Base-by-base conservation (phyloP, 108 stramenopile species). In the Hondaea fermentalgiana region DNA sequence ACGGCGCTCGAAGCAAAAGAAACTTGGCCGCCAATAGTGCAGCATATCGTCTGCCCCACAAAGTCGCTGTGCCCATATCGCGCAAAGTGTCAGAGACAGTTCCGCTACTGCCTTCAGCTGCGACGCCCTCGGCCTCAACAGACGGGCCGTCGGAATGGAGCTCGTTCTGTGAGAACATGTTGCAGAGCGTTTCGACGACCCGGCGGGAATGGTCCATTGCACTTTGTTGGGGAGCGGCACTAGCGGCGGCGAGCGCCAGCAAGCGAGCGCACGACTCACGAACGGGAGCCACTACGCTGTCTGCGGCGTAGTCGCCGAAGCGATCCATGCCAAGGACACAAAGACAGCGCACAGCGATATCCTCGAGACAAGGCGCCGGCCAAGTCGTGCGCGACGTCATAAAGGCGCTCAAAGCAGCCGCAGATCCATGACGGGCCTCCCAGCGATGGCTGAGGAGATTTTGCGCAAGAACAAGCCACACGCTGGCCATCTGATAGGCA, bases 261-360 rank as follows among this genome's bases (percentile, higher is more conserved):
- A 83, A 23, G n/a, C 51, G 76, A 6, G 76, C 76, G 28, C 76
- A 83, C 23, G 76, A 53, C 28, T 83, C 76, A 6, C 76, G 45
- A 12, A 83, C 76, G 25, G 76, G 76, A 12, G 76, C 76, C n/a
- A 83, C 76, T 0, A 83, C 76, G 51, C 51, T 83, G 51, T 83
- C 76, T 55, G 45, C 76, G 6, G 76, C 76, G 51, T 83, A 83
- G 51, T 83, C 76, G 6, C 76, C 76, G 49, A 83, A 83, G 49
- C 76, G 76, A 23, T 83, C 76, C 76, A 83, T 83, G 23, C 76
- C 76, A 12, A 83, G 51, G 23, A 83, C 76, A 3, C 76, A 53
- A 35, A 83, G 76, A 53, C 76, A 83, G 25, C 76, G 76, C 16
- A 53, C 51, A 43, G 76, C 76, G 12, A 83, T 12, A 53, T 35